Evolutionary conservation across 1,139 yeast genomes (phyloP), one percentile per base, ranked within the genome.

Genomic region (Hemisphaericaspora xylofermentans): DNA sequence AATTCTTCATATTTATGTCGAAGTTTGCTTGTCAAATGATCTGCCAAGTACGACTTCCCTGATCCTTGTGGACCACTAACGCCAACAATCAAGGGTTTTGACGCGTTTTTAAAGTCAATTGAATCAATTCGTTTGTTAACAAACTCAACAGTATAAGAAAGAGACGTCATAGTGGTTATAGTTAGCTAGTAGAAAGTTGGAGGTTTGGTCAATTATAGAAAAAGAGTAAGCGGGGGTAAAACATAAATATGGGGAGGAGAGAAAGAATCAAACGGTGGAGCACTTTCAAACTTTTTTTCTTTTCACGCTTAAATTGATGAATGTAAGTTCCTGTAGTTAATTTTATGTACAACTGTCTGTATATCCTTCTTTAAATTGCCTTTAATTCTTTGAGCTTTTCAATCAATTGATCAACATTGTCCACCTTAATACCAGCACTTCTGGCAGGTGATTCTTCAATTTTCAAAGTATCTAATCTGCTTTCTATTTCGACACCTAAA

Each of bases 11-110:
- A 71, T n/a, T 53, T 50, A 4, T 45, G 42, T 9, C 62, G 53
- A 21, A 82, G 60, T 33, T 65, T 55, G 1, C 50, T 46, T 5
- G 69, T 61, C 6, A 86, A 61, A 26, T 69, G 61, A 2, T 62
- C 57, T 0, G 91, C 76, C 12, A 84, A 68, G 41, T 79, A 86
- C 2, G 95, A 79, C 60, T 91, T 91, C 0, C 98, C 98, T 1
- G 94, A 84, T 0, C 98, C 98, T 58, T 91, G 98, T 0, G 96
- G 95, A 0, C 97, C 98, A 38, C 86, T 80, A 3, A 88, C 60
- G 1, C 93, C 93, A 3, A 88, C 57, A 4, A 88, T 65, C 25
- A 84, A 53, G 1, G 93, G 88, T 30, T 47, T 53, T 8, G 38
- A 32, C 5, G 43, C 33, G 2, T 35, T 12, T 33, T 34, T 15